Evolutionary conservation across 208 protist genomes (phyloP), one percentile per base, ranked within the genome.

Genomic region (Wallacemonas sp.): DNA sequence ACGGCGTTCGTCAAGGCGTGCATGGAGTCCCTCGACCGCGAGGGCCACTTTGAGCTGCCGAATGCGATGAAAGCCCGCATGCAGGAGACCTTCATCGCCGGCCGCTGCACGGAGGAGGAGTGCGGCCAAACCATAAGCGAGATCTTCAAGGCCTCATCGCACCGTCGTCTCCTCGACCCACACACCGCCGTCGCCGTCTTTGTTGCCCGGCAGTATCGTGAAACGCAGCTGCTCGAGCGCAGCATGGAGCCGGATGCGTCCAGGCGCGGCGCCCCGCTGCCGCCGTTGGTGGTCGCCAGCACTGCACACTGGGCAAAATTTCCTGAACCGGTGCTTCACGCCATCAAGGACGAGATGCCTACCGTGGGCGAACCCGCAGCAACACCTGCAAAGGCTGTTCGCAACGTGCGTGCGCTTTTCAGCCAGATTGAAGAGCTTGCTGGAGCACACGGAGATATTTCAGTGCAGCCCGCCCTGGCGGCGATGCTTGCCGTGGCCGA

Each of bases 291-390:
- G 22, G 76, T 94, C 28, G 80, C 73, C 26, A 88, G 84, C 78
- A 96, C 90, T 4, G 90, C 90, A 22, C 85, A 91, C 75, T 96
- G 86, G 85, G 77, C 90, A 6, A 96, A 96, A 71, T 96, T 96
- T 42, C 87, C 90, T 1, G 73, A 81, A 12, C 72, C 87, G 36
- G 87, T 96, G 8, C 67, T 91, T 54, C 79, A 84, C 63, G 86
- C 88, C 15, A 62, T 93, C 34, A 72, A 68, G 21, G 81, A 77
- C 26, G 83, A 93, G 59, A 70, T 36, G 36, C 72, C 77, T 51
- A 30, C 55, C 15, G 33, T 72, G 6, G 36, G 68, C 4, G 47
- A 61, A 49, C 39, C 31, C 21, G 45, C 36, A n/a, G 17, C 22
- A 19, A 8, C 41, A 11, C 30, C 39, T 1, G 41, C 17, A 21